Evolutionary conservation across 768 basidiomycete species (phyloP).

Genomic region (Tylopilus sp.): DNA sequence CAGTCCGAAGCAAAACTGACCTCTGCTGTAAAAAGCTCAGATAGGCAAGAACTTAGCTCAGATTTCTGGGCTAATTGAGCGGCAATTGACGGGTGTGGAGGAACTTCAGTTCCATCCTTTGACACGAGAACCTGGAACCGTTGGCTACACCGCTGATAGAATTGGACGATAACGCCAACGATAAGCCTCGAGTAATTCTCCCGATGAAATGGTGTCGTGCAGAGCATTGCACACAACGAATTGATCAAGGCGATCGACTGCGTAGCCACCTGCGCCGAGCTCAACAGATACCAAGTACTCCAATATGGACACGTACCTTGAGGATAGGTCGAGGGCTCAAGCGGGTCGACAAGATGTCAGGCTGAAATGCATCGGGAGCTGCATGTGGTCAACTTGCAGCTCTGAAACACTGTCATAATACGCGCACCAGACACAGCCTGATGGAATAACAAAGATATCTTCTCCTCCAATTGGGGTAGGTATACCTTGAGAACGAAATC

Average conservation of each 20-base stretch:
- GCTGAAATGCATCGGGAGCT: conserved; percentile 87
- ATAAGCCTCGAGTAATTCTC: conserved; percentile 95
- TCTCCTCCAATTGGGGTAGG: conserved; percentile 93
- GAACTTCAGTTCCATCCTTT: conserved; percentile 36
- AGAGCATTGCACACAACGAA: conserved; percentile 87
- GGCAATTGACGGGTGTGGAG: conserved; percentile 48
- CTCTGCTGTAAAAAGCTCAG: conserved; percentile 53
- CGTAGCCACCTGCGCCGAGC: conserved; percentile 64
- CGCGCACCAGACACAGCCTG: conserved; percentile 70
- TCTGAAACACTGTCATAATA: not conserved
- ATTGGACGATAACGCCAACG: conserved; percentile 90
- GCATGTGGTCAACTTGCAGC: conserved; percentile 5
- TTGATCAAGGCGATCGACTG: conserved; percentile 88
- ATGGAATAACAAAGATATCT: conserved; percentile 84
- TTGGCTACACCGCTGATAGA: conserved; percentile 91
- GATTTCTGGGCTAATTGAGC: conserved; percentile 84
- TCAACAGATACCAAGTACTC: not conserved
- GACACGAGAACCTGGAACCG: conserved; percentile 75
- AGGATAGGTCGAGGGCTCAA: conserved; percentile 73
- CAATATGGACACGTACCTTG: conserved; percentile 47
- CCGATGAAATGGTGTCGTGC: conserved; percentile 88
- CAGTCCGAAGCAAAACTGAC: conserved; percentile 39
- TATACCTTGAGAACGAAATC: conserved; percentile 93
- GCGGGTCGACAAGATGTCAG: conserved; percentile 64
- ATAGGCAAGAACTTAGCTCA: conserved; percentile 72